Evolutionary conservation across 1,284 basidiomycete species (phyloP), one percentile per base, ranked within the genome.

Genomic region (Wallemia ichthyophaga): DNA sequence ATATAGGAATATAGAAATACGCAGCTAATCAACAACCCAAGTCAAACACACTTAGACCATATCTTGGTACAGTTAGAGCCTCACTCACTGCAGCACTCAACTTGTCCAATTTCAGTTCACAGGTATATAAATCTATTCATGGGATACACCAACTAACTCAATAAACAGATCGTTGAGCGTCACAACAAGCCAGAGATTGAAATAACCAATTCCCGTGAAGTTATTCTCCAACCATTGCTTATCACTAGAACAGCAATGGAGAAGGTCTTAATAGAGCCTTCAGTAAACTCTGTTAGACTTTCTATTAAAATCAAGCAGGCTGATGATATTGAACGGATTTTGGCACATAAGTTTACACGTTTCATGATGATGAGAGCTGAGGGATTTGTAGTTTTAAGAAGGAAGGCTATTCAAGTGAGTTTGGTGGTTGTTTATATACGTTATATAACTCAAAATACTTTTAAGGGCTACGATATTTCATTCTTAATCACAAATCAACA

Each of bases 341-440:
- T 99, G 54, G 94, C 88, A 68, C 87, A 95, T 74, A 91, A 96
- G 71, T 96, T 99, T 70, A 94, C 89, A n/a, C 77, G 94, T 57
- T 99, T 99, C 75, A 83, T 98, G 81, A 96, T 89, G 83, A 88
- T 92, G 73, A 76, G 94, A 58, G 94, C 94, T 21, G 94, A 99
- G 73, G 85, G 80, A 70, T 99, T 99, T 69, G 79, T 99, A 60
- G 86, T 99, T 64, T 75, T 99, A 66, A 78, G 94, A 67, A 77
- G 94, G 70, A 94, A 92, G 70, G 87, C 94, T 21, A 82, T 98
- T 57, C 75, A 78, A 62, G 87, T 86, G 65, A 67, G 79, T 72
- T n/a, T n/a, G 59, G 23, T 9, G 11, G 7, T 7, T 27, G 11
- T 9, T 27, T 17, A 25, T 27, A 21, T 27, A 7, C 55, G 11